Evolutionary conservation across 306 rosid species (phyloP).

Genomic region (Glycine tomentella): DNA sequence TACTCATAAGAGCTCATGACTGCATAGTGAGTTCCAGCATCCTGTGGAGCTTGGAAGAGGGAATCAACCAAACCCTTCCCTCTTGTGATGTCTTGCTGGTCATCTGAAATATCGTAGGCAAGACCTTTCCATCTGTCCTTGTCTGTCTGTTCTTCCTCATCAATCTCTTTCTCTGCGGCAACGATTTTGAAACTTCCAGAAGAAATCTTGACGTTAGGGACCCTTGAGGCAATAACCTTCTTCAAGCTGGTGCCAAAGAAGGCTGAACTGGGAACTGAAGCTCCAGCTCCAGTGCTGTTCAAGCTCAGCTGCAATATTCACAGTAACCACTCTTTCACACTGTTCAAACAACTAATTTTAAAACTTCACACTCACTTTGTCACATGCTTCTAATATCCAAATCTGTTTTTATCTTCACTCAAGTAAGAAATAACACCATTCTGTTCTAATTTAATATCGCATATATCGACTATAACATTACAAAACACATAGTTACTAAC

Average conservation of each 20-base stretch:
- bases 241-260: conserved; percentile 85
- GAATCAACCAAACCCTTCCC: conserved; percentile 92
- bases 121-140: conserved; percentile 78
- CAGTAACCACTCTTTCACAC: background rate
- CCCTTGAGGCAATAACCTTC: conserved; percentile 65
- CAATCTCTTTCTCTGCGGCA: conserved; percentile 63
- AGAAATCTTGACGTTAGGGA: conserved; percentile 56
- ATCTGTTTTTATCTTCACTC: background rate
- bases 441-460: background rate
- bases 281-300: conserved; percentile 66
- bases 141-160: conserved; percentile 61
- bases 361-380: no score
- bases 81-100: conserved; percentile 92
- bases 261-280: conserved; percentile 68
- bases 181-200: conserved; percentile 63
- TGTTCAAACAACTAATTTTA: no score
- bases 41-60: conserved; percentile 81
- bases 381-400: background rate
- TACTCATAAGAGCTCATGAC: conserved; percentile 87
- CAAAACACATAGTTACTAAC: background rate
- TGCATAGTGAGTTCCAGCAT: conserved; percentile 72
- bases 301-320: conserved; percentile 69
- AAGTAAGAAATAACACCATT: conserved; percentile 8
- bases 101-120: conserved; percentile 73
- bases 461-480: background rate